Conservation (phyloP, 495 filamentous ascomycete species). For the Penicillium roqueforti region DNA sequence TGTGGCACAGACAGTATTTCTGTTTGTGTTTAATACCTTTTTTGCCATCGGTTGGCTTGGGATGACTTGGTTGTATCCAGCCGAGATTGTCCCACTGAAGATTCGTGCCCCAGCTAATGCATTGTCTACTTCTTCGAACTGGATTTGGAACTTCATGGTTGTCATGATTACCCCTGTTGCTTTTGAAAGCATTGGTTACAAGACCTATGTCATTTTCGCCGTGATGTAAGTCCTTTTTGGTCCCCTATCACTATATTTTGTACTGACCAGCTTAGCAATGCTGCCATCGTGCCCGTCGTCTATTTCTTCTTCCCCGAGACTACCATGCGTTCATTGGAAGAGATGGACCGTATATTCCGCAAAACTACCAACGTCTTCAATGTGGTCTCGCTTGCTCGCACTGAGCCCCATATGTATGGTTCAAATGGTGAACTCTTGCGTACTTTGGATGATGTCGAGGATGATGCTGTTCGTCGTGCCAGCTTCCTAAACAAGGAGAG, state of each 20-base stretch:
- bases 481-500: conserved; percentile 24
- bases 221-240: conserved; percentile 39
- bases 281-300: conserved; percentile 61
- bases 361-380: conserved; percentile 53
- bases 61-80: conserved; percentile 68
- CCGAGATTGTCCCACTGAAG: conserved; percentile 63
- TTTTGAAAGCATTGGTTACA: conserved; percentile 57
- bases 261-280: conserved; percentile 48
- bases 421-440: conserved; percentile 61
- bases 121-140: conserved; percentile 61
- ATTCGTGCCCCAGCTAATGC: conserved; percentile 65
- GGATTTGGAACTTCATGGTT: conserved; percentile 57
- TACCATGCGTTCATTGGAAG: conserved; percentile 66
- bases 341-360: conserved; percentile 74
- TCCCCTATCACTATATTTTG: neutral
- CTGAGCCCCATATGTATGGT: conserved; percentile 65
- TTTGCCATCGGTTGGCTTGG: conserved; percentile 75
- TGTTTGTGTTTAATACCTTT: conserved; percentile 74
- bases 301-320: conserved; percentile 80
- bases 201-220: conserved; percentile 68
- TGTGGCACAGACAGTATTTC: conserved; percentile 54
- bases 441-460: conserved; percentile 34
- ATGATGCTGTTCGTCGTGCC: conserved; percentile 33
- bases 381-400: conserved; percentile 55
- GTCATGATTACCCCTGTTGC: conserved; percentile 63